A percentile compares a stretch with the other conserved stretches of the same genome.
Conservation (phyloP, 371 early-diverging fungal species). For the Mortierella polycephala region DNA sequence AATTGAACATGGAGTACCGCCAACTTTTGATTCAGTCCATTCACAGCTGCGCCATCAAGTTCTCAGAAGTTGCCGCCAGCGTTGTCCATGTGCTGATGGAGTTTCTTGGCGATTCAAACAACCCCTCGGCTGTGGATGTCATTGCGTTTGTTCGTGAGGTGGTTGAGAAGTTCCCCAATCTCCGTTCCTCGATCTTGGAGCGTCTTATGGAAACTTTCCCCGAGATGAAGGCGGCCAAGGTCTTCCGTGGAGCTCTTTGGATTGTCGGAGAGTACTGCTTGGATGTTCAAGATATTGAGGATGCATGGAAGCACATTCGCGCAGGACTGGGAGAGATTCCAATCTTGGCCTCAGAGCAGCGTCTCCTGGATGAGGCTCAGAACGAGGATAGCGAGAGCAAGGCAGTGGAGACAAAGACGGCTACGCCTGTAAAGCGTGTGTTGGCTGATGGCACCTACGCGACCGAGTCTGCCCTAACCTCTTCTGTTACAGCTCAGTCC, state of each 20-base stretch:
- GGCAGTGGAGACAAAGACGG: constrained; percentile 59
- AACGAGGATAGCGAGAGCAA: constrained; percentile 57
- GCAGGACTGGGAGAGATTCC: constrained; percentile 91
- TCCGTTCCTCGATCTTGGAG: constrained; percentile 83
- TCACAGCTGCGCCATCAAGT: constrained; percentile 94
- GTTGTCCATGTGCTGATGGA: constrained; percentile 96
- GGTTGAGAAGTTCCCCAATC: constrained; percentile 91
- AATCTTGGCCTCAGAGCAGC: constrained; percentile 88
- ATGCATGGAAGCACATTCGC: constrained; percentile 85
- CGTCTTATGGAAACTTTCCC: constrained; percentile 84
- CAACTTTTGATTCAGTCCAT: constrained; percentile 96
- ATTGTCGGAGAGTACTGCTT: constrained; percentile 95
- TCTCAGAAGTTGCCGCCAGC: constrained; percentile 93
- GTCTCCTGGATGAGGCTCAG: constrained; percentile 69
- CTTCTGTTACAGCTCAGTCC: constrained; percentile 57
- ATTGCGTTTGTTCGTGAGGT: constrained; percentile 96
- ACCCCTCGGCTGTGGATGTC: constrained; percentile 94
- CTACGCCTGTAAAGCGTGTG: constrained; percentile 78
- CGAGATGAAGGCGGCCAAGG: constrained; percentile 95
- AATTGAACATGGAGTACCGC: constrained; percentile 91
- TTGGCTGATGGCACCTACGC: constrained; percentile 98
- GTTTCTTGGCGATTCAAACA: constrained; percentile 90
- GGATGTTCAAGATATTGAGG: constrained; percentile 79
- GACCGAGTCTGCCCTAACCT: constrained; percentile 88
- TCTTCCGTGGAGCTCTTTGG: constrained; percentile 97